phyloP scores from a whole-genome alignment of 2,329 filamentous ascomycete genomes.

The Aspergillus sp. region DNA sequence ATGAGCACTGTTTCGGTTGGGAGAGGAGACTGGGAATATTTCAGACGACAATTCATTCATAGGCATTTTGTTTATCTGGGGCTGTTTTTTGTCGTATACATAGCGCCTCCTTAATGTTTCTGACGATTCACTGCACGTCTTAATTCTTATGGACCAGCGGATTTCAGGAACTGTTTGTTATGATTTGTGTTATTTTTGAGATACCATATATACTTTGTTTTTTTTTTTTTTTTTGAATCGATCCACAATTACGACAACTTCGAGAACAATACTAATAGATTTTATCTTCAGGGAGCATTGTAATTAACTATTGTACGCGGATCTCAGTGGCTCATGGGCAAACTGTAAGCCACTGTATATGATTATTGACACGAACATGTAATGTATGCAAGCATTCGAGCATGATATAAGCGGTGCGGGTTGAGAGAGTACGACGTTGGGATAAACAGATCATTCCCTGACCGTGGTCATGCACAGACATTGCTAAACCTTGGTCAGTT shows the following conservation, averaged over 20 bases:
- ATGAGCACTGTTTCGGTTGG: constrained; percentile 47
- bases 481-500: constrained; percentile 40
- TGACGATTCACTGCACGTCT: no score
- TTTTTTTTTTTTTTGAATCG: background rate
- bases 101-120: background rate
- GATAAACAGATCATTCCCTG: background rate
- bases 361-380: no score
- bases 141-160: no score
- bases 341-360: background rate
- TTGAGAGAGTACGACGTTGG: background rate
- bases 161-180: no score
- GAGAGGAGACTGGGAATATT: constrained; percentile 59
- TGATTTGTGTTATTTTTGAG: background rate
- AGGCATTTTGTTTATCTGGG: background rate
- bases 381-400: no score
- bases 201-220: background rate
- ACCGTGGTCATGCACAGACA: background rate
- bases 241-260: no score
- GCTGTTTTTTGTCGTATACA: background rate
- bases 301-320: no score
- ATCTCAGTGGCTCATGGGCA: no score
- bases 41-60: constrained; percentile 51
- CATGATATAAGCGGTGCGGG: background rate
- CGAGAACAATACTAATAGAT: no score
- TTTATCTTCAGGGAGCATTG: no score